phyloP scores from a whole-genome alignment of 805 yeast species.

The Torulaspora delbrueckii region DNA sequence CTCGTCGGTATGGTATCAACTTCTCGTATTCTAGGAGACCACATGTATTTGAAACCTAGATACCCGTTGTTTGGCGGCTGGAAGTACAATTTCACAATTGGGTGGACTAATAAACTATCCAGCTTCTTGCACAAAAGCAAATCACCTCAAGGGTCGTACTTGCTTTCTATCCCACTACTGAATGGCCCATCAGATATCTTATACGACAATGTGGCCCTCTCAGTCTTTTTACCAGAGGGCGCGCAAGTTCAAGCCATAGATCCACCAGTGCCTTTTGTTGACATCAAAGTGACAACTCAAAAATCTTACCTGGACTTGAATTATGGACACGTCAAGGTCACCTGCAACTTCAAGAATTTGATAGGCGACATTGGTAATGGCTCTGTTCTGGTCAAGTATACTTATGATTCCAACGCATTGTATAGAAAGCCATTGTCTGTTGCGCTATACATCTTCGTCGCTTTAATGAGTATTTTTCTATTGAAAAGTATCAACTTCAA shows the following conservation, averaged over 20 bases:
- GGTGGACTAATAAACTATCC: slow-evolving; percentile 70
- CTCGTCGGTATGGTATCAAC: slow-evolving; percentile 92
- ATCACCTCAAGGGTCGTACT: slow-evolving; percentile 44
- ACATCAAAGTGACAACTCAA: slow-evolving; percentile 31
- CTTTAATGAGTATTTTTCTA: slow-evolving; percentile 50
- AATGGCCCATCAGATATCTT: slow-evolving; percentile 67
- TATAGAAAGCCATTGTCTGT: slow-evolving; percentile 63
- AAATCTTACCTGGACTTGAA: slow-evolving; percentile 67
- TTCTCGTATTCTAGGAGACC: slow-evolving; percentile 39
- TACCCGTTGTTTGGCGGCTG: slow-evolving; percentile 96
- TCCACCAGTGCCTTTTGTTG: slow-evolving; percentile 44
- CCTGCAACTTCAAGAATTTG: slow-evolving; percentile 54
- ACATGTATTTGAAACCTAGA: slow-evolving; percentile 68
- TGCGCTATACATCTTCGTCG: slow-evolving; percentile 56
- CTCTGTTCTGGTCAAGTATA: slow-evolving; percentile 58
- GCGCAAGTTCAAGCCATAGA: slow-evolving; percentile 54
- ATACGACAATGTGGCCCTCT: slow-evolving; percentile 57
- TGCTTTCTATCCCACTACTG: slow-evolving; percentile 64
- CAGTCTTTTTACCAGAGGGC: slow-evolving; percentile 82
- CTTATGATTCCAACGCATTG: slow-evolving; percentile 49
- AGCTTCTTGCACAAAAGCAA: slow-evolving; percentile 45
- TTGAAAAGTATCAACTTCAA: slow-evolving; percentile 44
- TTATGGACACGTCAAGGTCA: slow-evolving; percentile 72
- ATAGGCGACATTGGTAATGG: slow-evolving; percentile 61
- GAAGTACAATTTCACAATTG: slow-evolving; percentile 91